phyloP scores from a whole-genome alignment of 2,329 filamentous ascomycete species.

The Exophiala mesophila region DNA sequence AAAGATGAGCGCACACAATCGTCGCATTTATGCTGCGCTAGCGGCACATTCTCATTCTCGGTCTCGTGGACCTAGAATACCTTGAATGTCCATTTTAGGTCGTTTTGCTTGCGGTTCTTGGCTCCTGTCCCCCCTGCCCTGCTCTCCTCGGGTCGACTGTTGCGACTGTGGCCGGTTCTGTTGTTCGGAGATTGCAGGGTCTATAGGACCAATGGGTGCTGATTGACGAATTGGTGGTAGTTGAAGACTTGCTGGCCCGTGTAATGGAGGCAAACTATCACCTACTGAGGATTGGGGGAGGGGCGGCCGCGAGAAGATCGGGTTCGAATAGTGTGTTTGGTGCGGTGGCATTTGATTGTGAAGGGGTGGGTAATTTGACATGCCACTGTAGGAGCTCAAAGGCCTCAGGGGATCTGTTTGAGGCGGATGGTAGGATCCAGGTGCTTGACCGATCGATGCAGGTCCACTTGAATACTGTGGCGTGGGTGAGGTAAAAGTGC shows the following conservation, averaged over 20 bases:
- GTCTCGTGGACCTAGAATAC: constrained; percentile 24
- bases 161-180: constrained; percentile 11
- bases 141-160: constrained; percentile 4
- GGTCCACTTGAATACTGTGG: constrained; percentile 9
- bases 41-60: constrained; percentile 1
- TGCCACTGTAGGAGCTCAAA: constrained; percentile 6
- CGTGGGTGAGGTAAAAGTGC: constrained; percentile 17
- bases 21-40: too few species aligned
- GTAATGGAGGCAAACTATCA: constrained; percentile 13
- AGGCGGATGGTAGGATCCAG: constrained; percentile 7
- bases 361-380: constrained; percentile 10
- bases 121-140: constrained; percentile 13
- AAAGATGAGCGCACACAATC: too few species aligned
- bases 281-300: constrained; percentile 1
- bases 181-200: constrained; percentile 24
- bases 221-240: constrained; percentile 26
- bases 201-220: constrained; percentile 14
- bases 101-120: constrained; percentile 25
- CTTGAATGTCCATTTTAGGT: constrained; percentile 27
- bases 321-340: constrained; percentile 12
- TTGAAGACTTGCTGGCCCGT: constrained; percentile 16
- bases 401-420: constrained; percentile 9
- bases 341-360: constrained; percentile 10
- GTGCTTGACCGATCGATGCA: constrained; percentile 5
- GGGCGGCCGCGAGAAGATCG: constrained; percentile 18